Evolutionary conservation across 176 grass and related monocot genomes (phyloP).

Genomic region (Lolium multiflorum): DNA sequence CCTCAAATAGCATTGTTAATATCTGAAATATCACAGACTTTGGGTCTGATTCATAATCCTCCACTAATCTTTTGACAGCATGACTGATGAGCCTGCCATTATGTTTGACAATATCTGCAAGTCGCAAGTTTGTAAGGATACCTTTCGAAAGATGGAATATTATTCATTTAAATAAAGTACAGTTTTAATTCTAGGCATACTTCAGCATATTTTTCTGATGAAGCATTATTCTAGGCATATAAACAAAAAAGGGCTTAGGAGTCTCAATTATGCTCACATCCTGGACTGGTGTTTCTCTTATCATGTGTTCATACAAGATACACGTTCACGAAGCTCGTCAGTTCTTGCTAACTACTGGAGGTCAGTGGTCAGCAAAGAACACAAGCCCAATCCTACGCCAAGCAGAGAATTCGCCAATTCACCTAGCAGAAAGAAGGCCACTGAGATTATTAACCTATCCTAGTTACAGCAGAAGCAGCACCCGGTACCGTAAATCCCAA

Average conservation of each 20-base stretch:
- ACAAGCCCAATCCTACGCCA: too few species aligned
- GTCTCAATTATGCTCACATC: too few species aligned
- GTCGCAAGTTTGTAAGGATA: constrained; percentile 31
- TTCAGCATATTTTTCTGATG: background rate
- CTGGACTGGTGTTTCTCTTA: too few species aligned
- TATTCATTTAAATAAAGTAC: background rate
- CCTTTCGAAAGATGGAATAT: background rate
- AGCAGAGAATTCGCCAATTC: background rate
- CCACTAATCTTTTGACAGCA: constrained; percentile 85
- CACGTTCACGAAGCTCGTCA: too few species aligned
- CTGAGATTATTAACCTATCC: background rate
- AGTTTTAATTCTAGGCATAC: background rate
- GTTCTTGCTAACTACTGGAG: too few species aligned
- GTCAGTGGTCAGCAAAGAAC: too few species aligned
- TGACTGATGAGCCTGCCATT: constrained; percentile 78
- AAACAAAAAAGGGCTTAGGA: too few species aligned
- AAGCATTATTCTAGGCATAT: too few species aligned
- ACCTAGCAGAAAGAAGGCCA: background rate
- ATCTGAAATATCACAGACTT: constrained; percentile 82
- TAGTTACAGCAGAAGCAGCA: background rate
- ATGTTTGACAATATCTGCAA: constrained; percentile 85
- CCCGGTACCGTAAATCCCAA: background rate
- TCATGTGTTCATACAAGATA: too few species aligned
- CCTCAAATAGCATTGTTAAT: constrained; percentile 88
- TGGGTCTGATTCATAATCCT: constrained; percentile 75